Base-by-base conservation (phyloP, 2,329 filamentous ascomycete species). In the Alternaria infectoria region DNA sequence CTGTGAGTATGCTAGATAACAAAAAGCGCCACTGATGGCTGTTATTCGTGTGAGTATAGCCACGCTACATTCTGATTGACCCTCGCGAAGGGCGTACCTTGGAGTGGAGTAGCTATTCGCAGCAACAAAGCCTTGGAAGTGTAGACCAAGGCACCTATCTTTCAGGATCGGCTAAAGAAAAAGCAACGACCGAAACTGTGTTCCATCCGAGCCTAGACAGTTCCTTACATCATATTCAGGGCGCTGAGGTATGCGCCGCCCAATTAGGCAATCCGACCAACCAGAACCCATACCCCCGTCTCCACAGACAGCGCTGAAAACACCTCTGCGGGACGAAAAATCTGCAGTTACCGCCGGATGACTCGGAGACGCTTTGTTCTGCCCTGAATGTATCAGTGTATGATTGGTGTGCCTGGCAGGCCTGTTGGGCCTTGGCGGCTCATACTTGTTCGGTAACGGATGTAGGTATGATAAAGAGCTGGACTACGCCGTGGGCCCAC, bases 371-470 rank as follows among this genome's bases (percentile, higher is more conserved):
- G 36, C 15, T 44, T 54, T 44, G 54, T 54, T 52, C 47, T 46
- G 55, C 52, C 54, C 54, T 57, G 47, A 58, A 52, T 63, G 47
- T 62, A 43, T 64, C 61, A 57, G 44, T 30, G 54, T 23, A 46
- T 45, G 54, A 30, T 56, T 45, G 54, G 43, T 45, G 54, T 46
- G 15, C 26, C 9, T 23, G 40, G 26, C 30, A 56, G 43, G 17
- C 17, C 28, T 56, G 26, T 17, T n/a, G 54, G 26, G 43, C 17
- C n/a, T 32, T 26, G 30, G 9, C 13, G 25, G 17, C 19, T 19
- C n/a, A 28, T 43, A 43, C 45, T 56, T 56, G 54, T 56, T 46
- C 43, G 54, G 26, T 46, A 30, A 46, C 43, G 25, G 26, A 46
- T 15, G 43, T 46, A n/a, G 32, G 26, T 46, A 26, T 32, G 23